Conservation (phyloP, 2,329 filamentous ascomycete species). For the Cytospora mali region DNA sequence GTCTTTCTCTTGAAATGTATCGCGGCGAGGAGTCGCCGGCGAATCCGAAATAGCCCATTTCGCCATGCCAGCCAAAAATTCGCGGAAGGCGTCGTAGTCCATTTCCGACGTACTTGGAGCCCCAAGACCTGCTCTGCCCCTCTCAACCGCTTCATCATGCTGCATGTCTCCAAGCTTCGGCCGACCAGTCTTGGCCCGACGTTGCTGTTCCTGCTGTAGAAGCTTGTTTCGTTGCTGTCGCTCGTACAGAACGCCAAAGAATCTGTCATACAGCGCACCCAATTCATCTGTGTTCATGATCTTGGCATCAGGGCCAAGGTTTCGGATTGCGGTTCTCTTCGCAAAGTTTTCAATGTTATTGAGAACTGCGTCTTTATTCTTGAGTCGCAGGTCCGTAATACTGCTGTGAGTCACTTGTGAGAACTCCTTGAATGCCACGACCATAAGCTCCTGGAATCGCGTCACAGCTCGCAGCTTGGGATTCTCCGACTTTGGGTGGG, state of each 20-base stretch:
- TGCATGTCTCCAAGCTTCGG: constrained; percentile 37
- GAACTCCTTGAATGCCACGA: constrained; percentile 98
- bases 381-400: constrained; percentile 83
- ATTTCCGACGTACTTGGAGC: constrained; percentile 83
- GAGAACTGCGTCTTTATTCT: constrained; percentile 92
- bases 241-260: constrained; percentile 90
- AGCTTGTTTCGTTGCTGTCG: constrained; percentile 80
- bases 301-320: constrained; percentile 95
- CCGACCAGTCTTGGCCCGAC: constrained; percentile 63
- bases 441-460: constrained; percentile 96
- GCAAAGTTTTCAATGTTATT: constrained; percentile 97
- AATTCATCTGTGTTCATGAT: constrained; percentile 83
- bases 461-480: constrained; percentile 92
- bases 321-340: constrained; percentile 93
- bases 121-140: constrained; percentile 83
- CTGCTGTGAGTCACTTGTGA: constrained; percentile 91
- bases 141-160: constrained; percentile 65
- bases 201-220: constrained; percentile 74
- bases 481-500: constrained; percentile 93
- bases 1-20: constrained; percentile 52
- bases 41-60: constrained; percentile 94
- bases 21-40: constrained; percentile 60
- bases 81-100: constrained; percentile 95
- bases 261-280: constrained; percentile 88
- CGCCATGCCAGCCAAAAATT: constrained; percentile 86